Evolutionary conservation across 495 filamentous ascomycete genomes (phyloP), one percentile per base, ranked within the genome.

Genomic region (Penicillium daleae): DNA sequence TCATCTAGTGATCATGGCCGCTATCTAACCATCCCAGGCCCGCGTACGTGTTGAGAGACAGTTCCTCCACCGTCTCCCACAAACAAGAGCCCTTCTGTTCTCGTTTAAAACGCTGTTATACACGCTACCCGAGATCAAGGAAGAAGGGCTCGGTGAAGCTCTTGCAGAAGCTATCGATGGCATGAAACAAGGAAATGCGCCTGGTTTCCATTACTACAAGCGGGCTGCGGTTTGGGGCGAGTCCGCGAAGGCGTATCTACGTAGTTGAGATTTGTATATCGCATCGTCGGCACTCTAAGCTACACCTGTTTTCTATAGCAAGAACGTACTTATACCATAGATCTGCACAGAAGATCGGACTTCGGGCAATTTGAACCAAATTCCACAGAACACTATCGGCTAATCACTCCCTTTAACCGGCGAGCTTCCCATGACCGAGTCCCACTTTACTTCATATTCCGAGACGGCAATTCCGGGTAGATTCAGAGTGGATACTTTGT

Each of bases 101-200:
- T 84, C 82, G 32, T 90, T 93, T 74, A 90, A 92, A 71, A 93
- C 88, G 7, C 91, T 91, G 69, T 66, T 89, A 50, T 91, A 90
- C 66, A 78, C 84, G 9, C 64, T 93, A 4, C 61, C 63, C 12
- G 81, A 89, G n/a, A 80, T 93, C 61, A 89, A 86, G 71, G 82
- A 76, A 5, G 90, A 92, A 62, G 89, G 88, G 0, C 67, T 82
- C 3, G 85, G 84, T 0, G 78, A 83, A 62, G 78, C 82, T 44
- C 76, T 93, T 10, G 88, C 86, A 2, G 73, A 81, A n/a, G 88
- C 89, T 0, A 87, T 92, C 61, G 87, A 91, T 63, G 90, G 89
- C 4, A 69, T 92, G 66, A 81, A 80, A 60, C 65, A 63, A 33
- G 89, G 89, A 13, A 91, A 82, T 75, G 85, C 83, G 24, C 86